Evolutionary conservation across 306 rosid genomes (phyloP).

Genomic region (Corylus americana): DNA sequence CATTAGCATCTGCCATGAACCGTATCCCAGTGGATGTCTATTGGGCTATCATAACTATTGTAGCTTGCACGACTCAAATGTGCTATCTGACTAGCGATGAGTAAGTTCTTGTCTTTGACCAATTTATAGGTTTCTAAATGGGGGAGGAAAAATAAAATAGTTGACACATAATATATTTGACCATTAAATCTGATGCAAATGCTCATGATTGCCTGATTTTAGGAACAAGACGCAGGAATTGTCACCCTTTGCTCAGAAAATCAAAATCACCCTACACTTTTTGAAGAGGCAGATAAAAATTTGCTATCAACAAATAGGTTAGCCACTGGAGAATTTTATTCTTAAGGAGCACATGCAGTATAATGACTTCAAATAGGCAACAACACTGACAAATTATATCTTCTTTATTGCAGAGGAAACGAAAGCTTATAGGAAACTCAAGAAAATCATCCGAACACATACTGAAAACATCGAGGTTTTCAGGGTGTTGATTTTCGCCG

Average conservation of each 20-base stretch:
- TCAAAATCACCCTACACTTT: constrained; percentile 46
- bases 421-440: constrained; percentile 1
- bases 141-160: not conserved
- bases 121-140: no score
- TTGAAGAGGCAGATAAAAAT: constrained; percentile 33
- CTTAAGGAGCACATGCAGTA: not conserved
- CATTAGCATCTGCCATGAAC: constrained; percentile 27
- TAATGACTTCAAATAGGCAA: not conserved
- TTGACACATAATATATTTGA: not conserved
- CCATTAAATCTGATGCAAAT: not conserved
- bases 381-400: not conserved
- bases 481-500: constrained; percentile 24
- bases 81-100: constrained; percentile 41
- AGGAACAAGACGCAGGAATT: constrained; percentile 44
- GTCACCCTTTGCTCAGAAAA: constrained; percentile 46
- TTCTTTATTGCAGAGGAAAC: constrained; percentile 20
- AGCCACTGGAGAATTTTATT: not conserved
- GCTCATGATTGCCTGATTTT: not conserved
- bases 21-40: constrained; percentile 57
- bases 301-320: constrained; percentile 43
- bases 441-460: constrained; percentile 26
- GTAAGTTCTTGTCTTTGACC: constrained; percentile 24
- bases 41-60: constrained; percentile 63
- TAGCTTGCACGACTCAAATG: constrained; percentile 47
- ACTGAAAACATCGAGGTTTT: constrained; percentile 37